Conservation (phyloP, 192 early-diverging fungal species). For the Rhizoclosmatium globosum region DNA sequence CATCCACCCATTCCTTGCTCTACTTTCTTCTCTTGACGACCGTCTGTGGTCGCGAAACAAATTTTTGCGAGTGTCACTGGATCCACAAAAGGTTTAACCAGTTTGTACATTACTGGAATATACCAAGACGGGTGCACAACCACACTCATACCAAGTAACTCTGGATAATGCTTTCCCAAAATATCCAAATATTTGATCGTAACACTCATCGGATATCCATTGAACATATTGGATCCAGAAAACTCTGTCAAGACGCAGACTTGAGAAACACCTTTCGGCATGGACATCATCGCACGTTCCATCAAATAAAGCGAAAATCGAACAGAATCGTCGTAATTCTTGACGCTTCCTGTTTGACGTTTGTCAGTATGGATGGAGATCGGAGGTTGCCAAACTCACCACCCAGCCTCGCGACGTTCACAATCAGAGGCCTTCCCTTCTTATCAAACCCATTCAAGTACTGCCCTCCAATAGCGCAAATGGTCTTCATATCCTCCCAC, state of each 20-base stretch:
- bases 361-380: no score
- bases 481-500: constrained; percentile 72
- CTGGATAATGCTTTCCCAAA: constrained; percentile 49
- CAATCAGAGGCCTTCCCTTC: constrained; percentile 11
- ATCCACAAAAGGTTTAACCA: constrained; percentile 86
- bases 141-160: constrained; percentile 41
- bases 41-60: constrained; percentile 35
- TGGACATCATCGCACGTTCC: constrained; percentile 78
- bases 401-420: constrained; percentile 1
- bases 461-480: constrained; percentile 70
- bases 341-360: constrained; percentile 80
- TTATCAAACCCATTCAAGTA: constrained; percentile 26
- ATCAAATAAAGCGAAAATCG: constrained; percentile 81
- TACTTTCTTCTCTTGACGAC: constrained; percentile 4
- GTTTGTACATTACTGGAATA: constrained; percentile 79
- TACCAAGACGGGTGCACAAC: constrained; percentile 85
- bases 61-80: constrained; percentile 88
- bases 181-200: constrained; percentile 70
- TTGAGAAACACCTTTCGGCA: constrained; percentile 74
- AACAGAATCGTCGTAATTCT: constrained; percentile 69
- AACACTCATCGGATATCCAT: constrained; percentile 57
- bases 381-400: no score
- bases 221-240: constrained; percentile 74
- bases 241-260: constrained; percentile 85
- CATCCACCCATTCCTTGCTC: constrained; percentile 43